Evolutionary conservation across 495 filamentous ascomycete species (phyloP).

Genomic region (Usnea hakonensis): DNA sequence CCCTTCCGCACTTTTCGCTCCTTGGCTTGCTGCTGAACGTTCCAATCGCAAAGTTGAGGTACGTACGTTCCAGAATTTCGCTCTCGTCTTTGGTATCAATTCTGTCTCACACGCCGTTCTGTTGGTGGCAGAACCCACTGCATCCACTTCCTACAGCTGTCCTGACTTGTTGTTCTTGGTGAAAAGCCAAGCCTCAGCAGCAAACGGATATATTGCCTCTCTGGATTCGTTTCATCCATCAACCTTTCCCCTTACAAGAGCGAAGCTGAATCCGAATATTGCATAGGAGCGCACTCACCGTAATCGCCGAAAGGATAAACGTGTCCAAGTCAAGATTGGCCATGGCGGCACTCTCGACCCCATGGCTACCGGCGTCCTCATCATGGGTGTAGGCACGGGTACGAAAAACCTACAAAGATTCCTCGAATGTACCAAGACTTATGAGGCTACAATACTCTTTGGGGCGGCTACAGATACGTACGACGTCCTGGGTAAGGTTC

Average conservation of each 20-base stretch:
- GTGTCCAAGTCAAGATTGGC: conserved; percentile 78
- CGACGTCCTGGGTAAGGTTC: conserved; percentile 73
- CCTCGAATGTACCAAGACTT: conserved; percentile 81
- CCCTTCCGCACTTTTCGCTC: conserved; percentile 65
- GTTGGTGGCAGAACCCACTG: background rate
- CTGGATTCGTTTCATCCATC: too few species aligned
- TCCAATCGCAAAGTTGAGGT: conserved; percentile 43
- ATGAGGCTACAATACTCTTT: conserved; percentile 83
- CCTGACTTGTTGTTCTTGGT: too few species aligned
- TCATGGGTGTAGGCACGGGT: conserved; percentile 77
- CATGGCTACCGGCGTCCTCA: conserved; percentile 84
- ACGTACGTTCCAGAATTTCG: conserved; percentile 17
- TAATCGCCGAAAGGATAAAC: conserved; percentile 41
- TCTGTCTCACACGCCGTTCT: background rate
- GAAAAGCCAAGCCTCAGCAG: too few species aligned
- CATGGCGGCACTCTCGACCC: conserved; percentile 96
- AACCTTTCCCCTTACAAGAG: background rate
- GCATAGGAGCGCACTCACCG: conserved; percentile 33
- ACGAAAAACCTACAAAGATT: conserved; percentile 76
- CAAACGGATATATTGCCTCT: too few species aligned
- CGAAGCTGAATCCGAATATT: background rate
- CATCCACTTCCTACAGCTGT: background rate
- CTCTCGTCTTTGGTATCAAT: background rate
- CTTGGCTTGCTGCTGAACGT: conserved; percentile 58
- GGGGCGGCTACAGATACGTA: conserved; percentile 91